phyloP scores from a whole-genome alignment of 2,329 filamentous ascomycete genomes.

The Dactylellina parvicollis region DNA sequence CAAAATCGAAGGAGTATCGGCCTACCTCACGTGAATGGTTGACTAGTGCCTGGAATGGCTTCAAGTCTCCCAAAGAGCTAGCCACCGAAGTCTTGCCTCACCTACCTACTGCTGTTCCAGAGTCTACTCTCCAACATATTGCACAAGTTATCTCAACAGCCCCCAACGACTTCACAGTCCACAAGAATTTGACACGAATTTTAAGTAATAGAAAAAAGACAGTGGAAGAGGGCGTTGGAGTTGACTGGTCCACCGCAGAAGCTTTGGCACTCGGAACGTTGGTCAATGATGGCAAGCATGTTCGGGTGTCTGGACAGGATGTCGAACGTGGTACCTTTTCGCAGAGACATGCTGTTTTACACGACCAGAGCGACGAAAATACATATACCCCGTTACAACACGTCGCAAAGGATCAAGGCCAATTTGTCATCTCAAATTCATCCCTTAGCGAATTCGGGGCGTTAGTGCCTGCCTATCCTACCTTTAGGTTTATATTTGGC shows the following conservation, averaged over 20 bases:
- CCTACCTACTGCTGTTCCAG: slow-evolving; percentile 81
- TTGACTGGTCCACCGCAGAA: slow-evolving; percentile 97
- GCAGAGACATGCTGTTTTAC: slow-evolving; percentile 94
- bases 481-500: slow-evolving; percentile 25
- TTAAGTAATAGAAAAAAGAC: slow-evolving; percentile 84
- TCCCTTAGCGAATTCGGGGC: slow-evolving; percentile 78
- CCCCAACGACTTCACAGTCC: slow-evolving; percentile 86
- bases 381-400: slow-evolving; percentile 94
- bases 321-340: slow-evolving; percentile 99
- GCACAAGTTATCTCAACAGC: slow-evolving; percentile 79
- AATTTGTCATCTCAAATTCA: slow-evolving; percentile 97
- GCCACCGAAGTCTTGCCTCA: slow-evolving; percentile 94
- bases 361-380: slow-evolving; percentile 93
- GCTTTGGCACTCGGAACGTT: slow-evolving; percentile 93
- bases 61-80: slow-evolving; percentile 98
- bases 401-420: slow-evolving; percentile 88
- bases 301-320: slow-evolving; percentile 93
- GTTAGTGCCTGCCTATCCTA: slow-evolving; percentile 62
- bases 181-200: slow-evolving; percentile 98
- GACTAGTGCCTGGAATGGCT: slow-evolving; percentile 98
- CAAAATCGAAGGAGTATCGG: slow-evolving; percentile 96
- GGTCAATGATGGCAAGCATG: slow-evolving; percentile 92
- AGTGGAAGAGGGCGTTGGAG: slow-evolving; percentile 88
- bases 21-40: slow-evolving; percentile 98
- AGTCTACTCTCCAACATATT: slow-evolving; percentile 79